Evolutionary conservation across 2,329 filamentous ascomycete species (phyloP).

Genomic region (Lachnellula subtilissima): DNA sequence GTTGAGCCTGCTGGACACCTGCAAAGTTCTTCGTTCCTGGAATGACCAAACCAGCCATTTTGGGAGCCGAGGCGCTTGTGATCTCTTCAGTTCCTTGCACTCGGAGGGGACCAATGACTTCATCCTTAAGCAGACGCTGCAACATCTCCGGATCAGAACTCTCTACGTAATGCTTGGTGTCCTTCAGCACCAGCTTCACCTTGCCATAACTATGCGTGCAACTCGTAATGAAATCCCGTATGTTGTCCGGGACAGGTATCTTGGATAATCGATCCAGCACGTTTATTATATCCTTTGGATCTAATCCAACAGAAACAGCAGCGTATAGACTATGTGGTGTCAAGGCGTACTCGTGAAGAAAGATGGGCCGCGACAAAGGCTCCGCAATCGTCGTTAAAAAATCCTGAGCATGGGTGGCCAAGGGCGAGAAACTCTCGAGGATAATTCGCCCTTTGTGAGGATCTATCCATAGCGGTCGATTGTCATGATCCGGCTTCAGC

Average conservation of each 20-base stretch:
- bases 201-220: constrained; percentile 92
- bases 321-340: constrained; percentile 93
- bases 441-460: constrained; percentile 82
- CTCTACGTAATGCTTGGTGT: constrained; percentile 92
- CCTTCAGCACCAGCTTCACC: constrained; percentile 89
- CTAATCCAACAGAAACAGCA: constrained; percentile 89
- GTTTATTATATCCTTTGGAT: constrained; percentile 83
- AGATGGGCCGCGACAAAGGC: constrained; percentile 81
- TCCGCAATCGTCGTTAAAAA: constrained; percentile 96
- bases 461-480: constrained; percentile 91
- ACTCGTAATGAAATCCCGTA: constrained; percentile 67
- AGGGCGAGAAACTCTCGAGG: constrained; percentile 86
- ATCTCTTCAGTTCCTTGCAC: constrained; percentile 67
- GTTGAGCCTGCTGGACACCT: constrained; percentile 70
- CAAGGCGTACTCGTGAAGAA: constrained; percentile 89
- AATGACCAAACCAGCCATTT: constrained; percentile 83
- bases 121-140: constrained; percentile 79
- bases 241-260: constrained; percentile 75
- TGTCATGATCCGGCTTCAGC: constrained; percentile 83
- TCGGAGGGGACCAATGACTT: constrained; percentile 72
- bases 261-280: constrained; percentile 86
- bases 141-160: constrained; percentile 83
- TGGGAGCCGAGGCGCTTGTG: constrained; percentile 76
- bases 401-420: constrained; percentile 83
- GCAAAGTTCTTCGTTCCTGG: constrained; percentile 92